Evolutionary conservation across 805 yeast species (phyloP), one percentile per base, ranked within the genome.

Genomic region (Wickerhamiella brachini): DNA sequence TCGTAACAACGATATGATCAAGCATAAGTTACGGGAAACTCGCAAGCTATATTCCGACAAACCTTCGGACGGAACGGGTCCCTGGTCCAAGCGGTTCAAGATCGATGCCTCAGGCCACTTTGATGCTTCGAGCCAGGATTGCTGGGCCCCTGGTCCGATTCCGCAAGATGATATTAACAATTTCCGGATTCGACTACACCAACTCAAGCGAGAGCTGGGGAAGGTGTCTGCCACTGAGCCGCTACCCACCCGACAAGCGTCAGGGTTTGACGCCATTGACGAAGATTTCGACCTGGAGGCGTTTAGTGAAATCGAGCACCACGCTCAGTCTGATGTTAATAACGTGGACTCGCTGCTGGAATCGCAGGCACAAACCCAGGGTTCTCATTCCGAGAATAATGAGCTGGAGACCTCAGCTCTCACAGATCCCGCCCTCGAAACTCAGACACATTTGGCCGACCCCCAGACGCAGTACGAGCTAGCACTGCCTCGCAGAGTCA

Each of bases 1-100:
- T 17, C 46, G 46, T 37, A 44, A 44, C 13, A 22, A 23, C 15
- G 46, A 44, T n/a, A 44, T 44, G 46, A 22, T 44, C 31, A 44
- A 44, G 46, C 46, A 44, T 12, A 44, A 44, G n/a, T 20, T 44
- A 12, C 34, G 46, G 6, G 46, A 44, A 23, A 23, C n/a, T 20
- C 46, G 46, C 46, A 44, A 44, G 17, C 5, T 5, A 5, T 44
- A 44, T 15, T 44, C 46, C 31, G 34, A 21, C 8, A 41, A 41
- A 26, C 26, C 44, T 5, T 8, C 6, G 9, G 31, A 22, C 10
- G 34, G 46, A 26, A 23, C 10, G 8, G 20, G 20, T 2, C 18
- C 46, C 2, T 22, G 21, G 21, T 8, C 17, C 17, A 26, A 26
- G 20, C 34, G 13, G 12, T 44, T 21, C 31, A 44, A 44, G 10